Percentiles rank a stretch among this genome's conserved stretches.
phyloP scores from a whole-genome alignment of 2,329 filamentous ascomycete genomes.

The Exophiala sp. region DNA sequence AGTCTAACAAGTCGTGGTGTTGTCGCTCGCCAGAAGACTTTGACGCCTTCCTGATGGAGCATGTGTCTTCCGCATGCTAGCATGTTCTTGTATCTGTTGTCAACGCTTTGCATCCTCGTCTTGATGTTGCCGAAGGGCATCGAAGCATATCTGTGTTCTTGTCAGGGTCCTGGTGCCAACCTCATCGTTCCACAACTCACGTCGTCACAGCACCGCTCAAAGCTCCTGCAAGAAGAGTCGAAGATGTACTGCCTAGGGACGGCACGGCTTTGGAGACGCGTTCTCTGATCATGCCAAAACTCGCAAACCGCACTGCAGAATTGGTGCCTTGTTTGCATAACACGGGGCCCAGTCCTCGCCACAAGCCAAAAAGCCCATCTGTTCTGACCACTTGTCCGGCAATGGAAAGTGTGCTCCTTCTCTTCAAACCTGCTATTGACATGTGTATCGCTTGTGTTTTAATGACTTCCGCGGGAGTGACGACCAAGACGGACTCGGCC shows the following conservation, averaged over 20 bases:
- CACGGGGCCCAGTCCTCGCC: background rate
- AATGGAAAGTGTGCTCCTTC: background rate
- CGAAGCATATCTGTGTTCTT: constrained; percentile 1
- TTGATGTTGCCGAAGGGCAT: constrained; percentile 10
- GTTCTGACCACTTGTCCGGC: background rate
- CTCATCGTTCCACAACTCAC: background rate
- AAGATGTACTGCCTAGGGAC: background rate
- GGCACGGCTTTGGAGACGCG: background rate
- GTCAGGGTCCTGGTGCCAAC: too few species aligned
- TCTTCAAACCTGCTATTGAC: background rate
- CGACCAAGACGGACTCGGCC: background rate
- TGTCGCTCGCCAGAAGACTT: background rate
- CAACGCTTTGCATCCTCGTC: constrained; percentile 6
- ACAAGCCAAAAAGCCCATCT: background rate
- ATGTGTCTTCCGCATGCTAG: background rate
- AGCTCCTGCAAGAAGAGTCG: background rate
- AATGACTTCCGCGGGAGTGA: background rate
- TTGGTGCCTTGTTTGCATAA: constrained; percentile 3
- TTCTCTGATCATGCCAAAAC: background rate
- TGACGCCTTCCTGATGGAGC: constrained; percentile 1
- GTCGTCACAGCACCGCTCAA: constrained; percentile 1
- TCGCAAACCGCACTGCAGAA: background rate
- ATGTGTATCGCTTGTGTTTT: background rate
- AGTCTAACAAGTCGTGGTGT: background rate
- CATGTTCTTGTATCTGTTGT: background rate